Conservation (phyloP, 2,329 filamentous ascomycete species). For the Neopestalotiopsis sp. region DNA sequence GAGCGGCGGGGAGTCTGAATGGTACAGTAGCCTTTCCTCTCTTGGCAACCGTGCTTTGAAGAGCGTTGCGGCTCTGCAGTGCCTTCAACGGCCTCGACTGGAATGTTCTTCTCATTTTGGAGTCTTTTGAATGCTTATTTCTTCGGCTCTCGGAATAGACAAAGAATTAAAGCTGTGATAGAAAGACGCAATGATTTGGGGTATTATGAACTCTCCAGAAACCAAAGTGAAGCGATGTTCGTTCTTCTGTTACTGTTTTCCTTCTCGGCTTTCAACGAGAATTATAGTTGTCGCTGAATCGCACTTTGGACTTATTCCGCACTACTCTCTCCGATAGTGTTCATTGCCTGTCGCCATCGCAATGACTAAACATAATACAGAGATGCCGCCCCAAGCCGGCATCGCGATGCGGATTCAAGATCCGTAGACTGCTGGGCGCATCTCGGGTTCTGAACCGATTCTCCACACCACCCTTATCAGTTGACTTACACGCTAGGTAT, state of each 20-base stretch:
- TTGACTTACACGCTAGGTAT: background rate
- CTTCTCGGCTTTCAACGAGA: background rate
- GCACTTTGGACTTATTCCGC: background rate
- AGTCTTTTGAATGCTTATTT: background rate
- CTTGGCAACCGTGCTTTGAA: background rate
- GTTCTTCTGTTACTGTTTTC: background rate
- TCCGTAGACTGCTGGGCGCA: background rate
- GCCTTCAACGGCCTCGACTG: background rate
- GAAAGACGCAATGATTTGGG: background rate
- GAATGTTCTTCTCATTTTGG: background rate
- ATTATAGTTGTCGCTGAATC: background rate
- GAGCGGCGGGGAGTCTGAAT: conserved; percentile 9
- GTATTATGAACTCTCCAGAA: background rate
- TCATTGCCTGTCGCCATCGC: background rate
- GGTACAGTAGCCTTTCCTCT: conserved; percentile 3
- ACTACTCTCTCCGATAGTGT: background rate
- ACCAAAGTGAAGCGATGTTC: background rate
- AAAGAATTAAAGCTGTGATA: background rate
- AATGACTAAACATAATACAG: background rate
- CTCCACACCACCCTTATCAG: background rate
- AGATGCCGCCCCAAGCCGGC: background rate
- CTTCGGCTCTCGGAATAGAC: background rate
- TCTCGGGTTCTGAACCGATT: background rate
- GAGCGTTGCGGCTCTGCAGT: conserved; percentile 2
- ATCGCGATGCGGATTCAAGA: background rate